A percentile compares a stretch with the other conserved stretches of the same genome.
Conservation (phyloP, 148 eudicot genomes). For the Tetragonia tetragonoides region DNA sequence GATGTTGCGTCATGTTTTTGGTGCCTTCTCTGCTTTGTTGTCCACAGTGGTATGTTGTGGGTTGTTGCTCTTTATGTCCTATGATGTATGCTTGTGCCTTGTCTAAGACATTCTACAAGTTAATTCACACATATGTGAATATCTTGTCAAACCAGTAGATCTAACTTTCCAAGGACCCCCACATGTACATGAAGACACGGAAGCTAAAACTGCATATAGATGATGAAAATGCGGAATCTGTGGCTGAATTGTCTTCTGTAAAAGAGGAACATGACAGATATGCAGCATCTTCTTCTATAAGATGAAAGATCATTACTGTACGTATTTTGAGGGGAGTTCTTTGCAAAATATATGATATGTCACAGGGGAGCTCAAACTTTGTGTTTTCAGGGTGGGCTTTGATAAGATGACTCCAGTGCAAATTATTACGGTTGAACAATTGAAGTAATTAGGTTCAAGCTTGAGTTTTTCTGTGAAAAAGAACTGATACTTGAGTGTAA, state of each 20-base stretch:
- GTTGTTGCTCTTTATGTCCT: slow-evolving; percentile 2
- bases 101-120: slow-evolving; percentile 26
- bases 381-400: too few species aligned
- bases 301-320: slow-evolving; percentile 31
- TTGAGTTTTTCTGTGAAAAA: too few species aligned
- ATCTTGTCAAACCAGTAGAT: slow-evolving; percentile 25
- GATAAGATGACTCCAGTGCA: too few species aligned
- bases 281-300: slow-evolving; percentile 14
- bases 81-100: slow-evolving; percentile 12
- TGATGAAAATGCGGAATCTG: slow-evolving; percentile 20
- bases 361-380: not conserved
- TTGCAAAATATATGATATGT: not conserved
- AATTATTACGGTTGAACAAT: too few species aligned
- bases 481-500: too few species aligned
- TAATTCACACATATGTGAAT: slow-evolving; percentile 21
- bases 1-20: not conserved
- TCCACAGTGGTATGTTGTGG: not conserved
- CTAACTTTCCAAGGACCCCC: slow-evolving; percentile 16
- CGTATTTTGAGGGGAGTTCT: not conserved
- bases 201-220: slow-evolving; percentile 16
- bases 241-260: slow-evolving; percentile 22
- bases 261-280: slow-evolving; percentile 23
- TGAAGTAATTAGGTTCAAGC: too few species aligned
- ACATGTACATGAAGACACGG: slow-evolving; percentile 27
- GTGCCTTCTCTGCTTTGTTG: not conserved